Conservation (phyloP, 208 protist species). For the Acanthamoeba sp. region DNA sequence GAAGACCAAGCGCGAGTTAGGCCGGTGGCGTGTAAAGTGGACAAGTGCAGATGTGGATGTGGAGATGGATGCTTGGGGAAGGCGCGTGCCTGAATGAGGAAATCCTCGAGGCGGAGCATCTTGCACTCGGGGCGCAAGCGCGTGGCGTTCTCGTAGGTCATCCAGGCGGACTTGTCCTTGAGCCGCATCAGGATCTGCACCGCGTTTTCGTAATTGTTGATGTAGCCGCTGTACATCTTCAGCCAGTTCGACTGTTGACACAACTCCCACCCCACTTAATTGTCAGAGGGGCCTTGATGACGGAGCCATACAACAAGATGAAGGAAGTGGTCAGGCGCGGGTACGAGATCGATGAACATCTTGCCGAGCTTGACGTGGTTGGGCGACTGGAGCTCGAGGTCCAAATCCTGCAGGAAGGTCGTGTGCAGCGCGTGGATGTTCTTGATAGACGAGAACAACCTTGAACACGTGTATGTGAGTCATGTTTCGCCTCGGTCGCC, state of each 20-base stretch:
- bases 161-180: constrained; percentile 35
- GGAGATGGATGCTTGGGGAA: background rate
- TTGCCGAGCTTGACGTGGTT: constrained; percentile 46
- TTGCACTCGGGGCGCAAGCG: background rate
- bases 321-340: background rate
- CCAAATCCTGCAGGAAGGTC: constrained; percentile 1
- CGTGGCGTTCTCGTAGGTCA: background rate
- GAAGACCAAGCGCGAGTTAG: no score
- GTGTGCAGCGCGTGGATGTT: background rate
- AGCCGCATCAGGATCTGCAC: constrained; percentile 7
- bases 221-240: constrained; percentile 37
- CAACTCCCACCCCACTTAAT: no score
- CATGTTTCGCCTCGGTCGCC: no score
- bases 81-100: constrained; percentile 1
- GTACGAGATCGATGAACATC: constrained; percentile 46
- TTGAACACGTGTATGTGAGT: background rate
- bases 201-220: constrained; percentile 40
- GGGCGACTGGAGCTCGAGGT: constrained; percentile 13
- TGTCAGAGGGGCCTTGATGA: background rate
- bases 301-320: background rate
- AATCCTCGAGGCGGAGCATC: constrained; percentile 42
- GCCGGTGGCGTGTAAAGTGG: no score
- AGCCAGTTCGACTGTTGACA: background rate
- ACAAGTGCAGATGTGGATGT: no score
- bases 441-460: constrained; percentile 30